Evolutionary conservation across 345 rosid species (phyloP), one percentile per base, ranked within the genome.

Genomic region (Bruguiera gymnorhiza): DNA sequence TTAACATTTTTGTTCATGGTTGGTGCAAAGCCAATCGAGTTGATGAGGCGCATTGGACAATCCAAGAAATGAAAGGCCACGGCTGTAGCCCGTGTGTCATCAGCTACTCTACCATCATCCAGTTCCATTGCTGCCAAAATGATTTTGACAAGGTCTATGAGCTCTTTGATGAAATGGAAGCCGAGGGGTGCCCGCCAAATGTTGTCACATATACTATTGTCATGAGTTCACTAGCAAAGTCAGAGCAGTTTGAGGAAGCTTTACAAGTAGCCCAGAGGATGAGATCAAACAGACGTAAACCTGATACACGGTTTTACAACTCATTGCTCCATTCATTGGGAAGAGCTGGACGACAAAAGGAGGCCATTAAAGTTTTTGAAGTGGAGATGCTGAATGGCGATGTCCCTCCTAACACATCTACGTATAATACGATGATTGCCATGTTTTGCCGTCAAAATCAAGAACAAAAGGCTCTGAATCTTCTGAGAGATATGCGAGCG

Each of bases 1-100:
- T 89, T 73, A 89, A 91, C 61, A 93, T 91, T 46, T 86, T 91
- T 52, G 88, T 93, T 59, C 86, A 89, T 39, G 97, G 98, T 58
- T 93, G 98, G 98, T 91, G 97, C 75, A 84, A 86, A 79, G 69
- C 80, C n/a, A 86, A 86, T 48, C 79, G 86, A 43, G 88, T 86
- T 4, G 94, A 89, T 37, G 97, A 91, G 74, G 98, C 97, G 55
- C 82, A 77, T 4, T 93, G 98, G 97, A 86, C 97, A 6, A 76
- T 93, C 36, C 92, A 89, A 56, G 97, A 93, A 75, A 93, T 93
- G 98, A 93, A 78, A 75, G 98, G 97, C 1, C 70, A 86, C 37
- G 97, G 92, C 0, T 75, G 54, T 57, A 79, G 46, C 19, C 96
- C 92, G 48, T 86, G 87, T 75, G 91, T 86, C 23, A 86, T 91